Evolutionary conservation across 768 basidiomycete genomes (phyloP), one percentile per base, ranked within the genome.

Genomic region (Tulasnella sp.): DNA sequence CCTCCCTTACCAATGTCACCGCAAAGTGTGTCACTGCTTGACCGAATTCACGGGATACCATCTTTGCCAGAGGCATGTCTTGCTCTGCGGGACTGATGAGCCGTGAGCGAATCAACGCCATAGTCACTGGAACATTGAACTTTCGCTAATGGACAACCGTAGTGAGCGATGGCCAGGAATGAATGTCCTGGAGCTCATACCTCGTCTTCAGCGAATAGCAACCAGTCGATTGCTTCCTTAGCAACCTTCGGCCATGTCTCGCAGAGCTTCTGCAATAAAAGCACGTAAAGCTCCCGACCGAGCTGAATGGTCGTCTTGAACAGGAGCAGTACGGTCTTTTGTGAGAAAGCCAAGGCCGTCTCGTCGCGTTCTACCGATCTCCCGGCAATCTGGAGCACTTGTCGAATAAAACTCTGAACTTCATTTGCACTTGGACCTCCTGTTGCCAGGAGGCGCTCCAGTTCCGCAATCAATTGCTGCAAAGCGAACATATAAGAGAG

Each of bases 201-300:
- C 74, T 93, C 89, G 68, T 99, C 96, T 68, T 98, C 93, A 2
- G 96, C 89, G 68, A 92, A 96, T 46, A 97, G 73, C 49, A 99
- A 75, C 96, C 96, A 99, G 1, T 87, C 88, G 51, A 92, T 87
- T 4, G 94, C 96, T 72, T 99, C 96, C 70, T 92, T 92, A 17
- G 87, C 89, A 46, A 97, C 94, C 63, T 94, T 90, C 64, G 89
- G 84, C 63, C 92, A 93, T 15, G 83, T 75, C 62, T 84, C 82
- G 69, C 96, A 98, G 43, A 99, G 74, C 62, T 91, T 85, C 60
- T 92, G 87, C 12, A 99, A 74, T 46, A 99, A 74, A 45, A 84
- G 81, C 41, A 92, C 92, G 69, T 92, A 99, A 9, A 96, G 85
- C 69, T 99, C 93, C 54, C 94, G 80, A 0, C 88, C 92, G 58